These are phyloP conservation scores for Thielaviopsis musarum DNA, from an alignment of 2,329 filamentous ascomycete genomes.

Conservation along the genomic window DNA sequence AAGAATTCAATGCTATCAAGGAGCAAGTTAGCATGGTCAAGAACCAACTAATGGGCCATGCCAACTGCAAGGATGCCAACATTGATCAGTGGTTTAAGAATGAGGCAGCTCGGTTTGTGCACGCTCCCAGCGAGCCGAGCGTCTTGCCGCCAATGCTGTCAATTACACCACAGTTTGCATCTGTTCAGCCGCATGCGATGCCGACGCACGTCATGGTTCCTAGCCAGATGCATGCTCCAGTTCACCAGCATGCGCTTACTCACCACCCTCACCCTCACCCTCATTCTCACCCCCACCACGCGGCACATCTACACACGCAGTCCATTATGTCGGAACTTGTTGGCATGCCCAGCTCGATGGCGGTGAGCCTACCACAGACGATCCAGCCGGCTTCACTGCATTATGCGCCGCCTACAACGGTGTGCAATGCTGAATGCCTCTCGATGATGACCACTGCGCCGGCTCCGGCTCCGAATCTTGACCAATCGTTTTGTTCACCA, in stretches of 20 bases:
- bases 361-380: not conserved
- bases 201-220: not conserved
- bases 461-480: not conserved
- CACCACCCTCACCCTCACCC: not conserved
- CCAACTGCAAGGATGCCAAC: constrained; percentile 33
- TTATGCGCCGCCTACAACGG: not conserved
- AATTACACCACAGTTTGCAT: not conserved
- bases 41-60: constrained; percentile 34
- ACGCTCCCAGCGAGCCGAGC: constrained; percentile 13
- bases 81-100: constrained; percentile 37
- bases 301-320: constrained; percentile 1
- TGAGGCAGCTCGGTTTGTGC: constrained; percentile 33
- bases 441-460: not conserved
- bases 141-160: constrained; percentile 4
- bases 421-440: not conserved
- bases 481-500: not conserved
- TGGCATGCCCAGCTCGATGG: not conserved
- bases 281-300: not conserved
- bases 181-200: not conserved
- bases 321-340: not conserved
- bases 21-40: constrained; percentile 31
- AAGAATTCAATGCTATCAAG: constrained; percentile 26
- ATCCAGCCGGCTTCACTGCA: not conserved
- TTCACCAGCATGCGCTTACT: not conserved
- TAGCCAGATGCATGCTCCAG: not conserved